Base-by-base conservation (phyloP, 1,139 yeast species). In the Taiozyma sp. region DNA sequence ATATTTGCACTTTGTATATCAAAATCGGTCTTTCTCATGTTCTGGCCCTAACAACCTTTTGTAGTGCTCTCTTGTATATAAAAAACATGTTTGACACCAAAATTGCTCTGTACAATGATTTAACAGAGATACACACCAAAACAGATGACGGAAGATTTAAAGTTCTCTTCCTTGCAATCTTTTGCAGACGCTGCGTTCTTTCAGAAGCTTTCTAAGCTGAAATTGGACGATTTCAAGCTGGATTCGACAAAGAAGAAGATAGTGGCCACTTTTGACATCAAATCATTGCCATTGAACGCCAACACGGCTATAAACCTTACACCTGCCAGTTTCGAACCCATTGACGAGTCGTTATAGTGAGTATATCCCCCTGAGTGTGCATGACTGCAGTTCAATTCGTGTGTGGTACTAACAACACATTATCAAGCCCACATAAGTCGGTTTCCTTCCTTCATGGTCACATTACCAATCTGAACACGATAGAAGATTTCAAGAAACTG, bases 151-250 rank as follows among this genome's bases (percentile, higher is more conserved):
- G 49, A 52, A 6, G 41, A 48, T 28, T 57, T 79, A 38, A 73
- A 73, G 56, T 84, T 74, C 66, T 74, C 80, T 1, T 79, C 88
- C 0, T 70, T 83, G 28, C 82, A 79, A 54, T 85, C 96, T 2
- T 87, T 87, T 65, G 83, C 87, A 36, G 97, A 92, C 62, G 81
- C 96, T 0, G 81, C 96, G 0, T 93, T 93, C 68, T 93, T 93
- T 71, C 83, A 85, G 44, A 80, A 78, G 58, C 74, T 93, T 23
- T 77, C 93, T 0, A 79, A 79, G 49, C 68, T 80, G 60, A 90
- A 90, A 64, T 74, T 90, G 47, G 81, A 87, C 54, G 76, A 81
- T 48, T 79, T 80, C 63, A 86, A 84, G 64, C 73, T 71, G 13
- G 69, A 66, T 51, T 60, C 69, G 8, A 54, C 63, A n/a, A 58